Evolutionary conservation across 352 stramenopile species (phyloP).

Genomic region (Phytophthora idaei): DNA sequence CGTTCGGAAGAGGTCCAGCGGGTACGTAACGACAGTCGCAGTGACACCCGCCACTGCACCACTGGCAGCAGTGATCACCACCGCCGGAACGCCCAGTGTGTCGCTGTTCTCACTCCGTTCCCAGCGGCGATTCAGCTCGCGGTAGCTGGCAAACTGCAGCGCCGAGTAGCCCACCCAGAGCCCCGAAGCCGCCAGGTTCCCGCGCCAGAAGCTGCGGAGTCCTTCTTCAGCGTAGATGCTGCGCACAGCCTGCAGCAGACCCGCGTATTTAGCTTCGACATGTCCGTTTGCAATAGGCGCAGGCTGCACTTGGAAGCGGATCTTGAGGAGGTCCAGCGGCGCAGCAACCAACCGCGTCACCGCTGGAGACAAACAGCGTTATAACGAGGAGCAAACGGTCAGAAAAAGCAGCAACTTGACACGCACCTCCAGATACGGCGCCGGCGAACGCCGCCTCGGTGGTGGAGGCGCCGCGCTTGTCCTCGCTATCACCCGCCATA

Average conservation of each 20-base stretch:
- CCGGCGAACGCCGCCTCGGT: constrained; percentile 64
- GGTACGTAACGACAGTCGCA: constrained; percentile 93
- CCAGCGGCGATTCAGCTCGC: constrained; percentile 53
- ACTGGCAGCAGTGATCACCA: constrained; percentile 68
- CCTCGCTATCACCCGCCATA: constrained; percentile 10
- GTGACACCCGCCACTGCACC: constrained; percentile 88
- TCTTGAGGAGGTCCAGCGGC: constrained; percentile 84
- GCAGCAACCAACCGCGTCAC: constrained; percentile 71
- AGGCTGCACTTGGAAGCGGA: constrained; percentile 82
- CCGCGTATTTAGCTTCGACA: constrained; percentile 50
- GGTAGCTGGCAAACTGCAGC: constrained; percentile 77
- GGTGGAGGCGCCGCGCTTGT: constrained; percentile 40
- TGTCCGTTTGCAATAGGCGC: constrained; percentile 42
- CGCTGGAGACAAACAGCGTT: constrained; percentile 32
- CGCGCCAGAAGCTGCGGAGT: constrained; percentile 80
- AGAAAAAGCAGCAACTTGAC: not conserved
- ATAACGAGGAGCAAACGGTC: not conserved
- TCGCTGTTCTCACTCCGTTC: constrained; percentile 21
- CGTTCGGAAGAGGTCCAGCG: constrained; percentile 95
- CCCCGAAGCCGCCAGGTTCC: constrained; percentile 74
- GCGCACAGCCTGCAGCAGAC: constrained; percentile 57
- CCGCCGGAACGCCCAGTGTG: not conserved
- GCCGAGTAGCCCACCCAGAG: constrained; percentile 87
- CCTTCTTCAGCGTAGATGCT: constrained; percentile 86
- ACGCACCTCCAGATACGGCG: constrained; percentile 62